Base-by-base conservation (phyloP, 495 filamentous ascomycete genomes). In the Collariella sp. region DNA sequence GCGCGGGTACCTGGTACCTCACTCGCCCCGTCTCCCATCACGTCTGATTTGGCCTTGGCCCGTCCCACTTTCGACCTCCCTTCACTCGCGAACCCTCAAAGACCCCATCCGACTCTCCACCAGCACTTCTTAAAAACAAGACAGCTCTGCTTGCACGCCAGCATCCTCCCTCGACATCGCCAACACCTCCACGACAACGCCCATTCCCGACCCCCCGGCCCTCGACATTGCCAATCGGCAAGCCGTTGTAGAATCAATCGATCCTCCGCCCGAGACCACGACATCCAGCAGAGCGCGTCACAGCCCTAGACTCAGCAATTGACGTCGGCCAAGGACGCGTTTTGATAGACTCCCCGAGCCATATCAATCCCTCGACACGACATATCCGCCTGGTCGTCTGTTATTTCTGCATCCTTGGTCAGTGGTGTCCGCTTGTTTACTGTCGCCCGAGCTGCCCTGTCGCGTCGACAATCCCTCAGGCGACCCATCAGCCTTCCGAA, bases 101-200 rank as follows among this genome's bases (percentile, higher is more conserved):
- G 56, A 44, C 58, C 52, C 62, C 63, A 59, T 58, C 46, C 31
- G 40, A 54, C 63, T 68, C 65, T 68, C 67, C 62, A 67, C 65
- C 63, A 63, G 41, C 53, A 58, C 54, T 50, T 63, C 55, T 64
- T 52, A 67, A 67, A 70, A 68, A 70, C 61, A 62, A 64, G 59
- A 62, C 52, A 57, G 54, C 57, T 54, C 48, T 52, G 55, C 55
- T 58, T 19, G 52, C 41, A 54, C 35, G 45, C 52, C 55, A 60
- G 52, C 57, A 57, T 58, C 52, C 42, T 62, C 52, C 34, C 47
- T 50, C 55, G 47, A 51, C 52, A 58, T 45, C 55, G 47, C 54
- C 33, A 55, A 44, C 43, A 50, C 52, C 50, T 47, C 60, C 58
- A 39, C 43, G 54, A 46, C 42, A 50, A 44, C 54, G 44, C 35